Evolutionary conservation across 2,329 filamentous ascomycete species (phyloP).

Genomic region (Waltergamsia citrina): DNA sequence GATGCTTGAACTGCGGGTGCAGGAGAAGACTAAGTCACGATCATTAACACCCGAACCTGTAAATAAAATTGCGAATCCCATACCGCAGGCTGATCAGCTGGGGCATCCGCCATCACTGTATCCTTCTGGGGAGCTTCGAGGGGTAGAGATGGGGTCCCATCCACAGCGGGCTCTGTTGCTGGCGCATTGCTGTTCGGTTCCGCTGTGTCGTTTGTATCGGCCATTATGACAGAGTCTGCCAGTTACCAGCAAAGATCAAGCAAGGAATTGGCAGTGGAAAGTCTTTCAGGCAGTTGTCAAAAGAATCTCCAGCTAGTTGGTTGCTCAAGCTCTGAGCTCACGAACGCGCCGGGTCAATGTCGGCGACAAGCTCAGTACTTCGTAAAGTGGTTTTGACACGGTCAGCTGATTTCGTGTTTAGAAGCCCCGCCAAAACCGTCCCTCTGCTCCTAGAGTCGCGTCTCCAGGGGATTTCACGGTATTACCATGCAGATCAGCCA

Average conservation of each 20-base stretch:
- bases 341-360: slow-evolving; percentile 4
- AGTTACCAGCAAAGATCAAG: no score
- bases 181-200: no score
- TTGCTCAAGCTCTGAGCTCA: no score
- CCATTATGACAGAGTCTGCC: no score
- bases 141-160: slow-evolving; percentile 2
- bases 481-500: no score
- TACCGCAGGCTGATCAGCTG: slow-evolving; percentile 29
- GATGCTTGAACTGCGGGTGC: slow-evolving; percentile 24
- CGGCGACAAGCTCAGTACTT: neutral
- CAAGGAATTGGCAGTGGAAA: no score
- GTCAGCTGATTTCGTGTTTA: slow-evolving; percentile 30
- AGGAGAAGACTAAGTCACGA: slow-evolving; percentile 22
- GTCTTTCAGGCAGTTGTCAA: no score
- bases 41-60: no score
- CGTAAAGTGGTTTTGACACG: slow-evolving; percentile 3
- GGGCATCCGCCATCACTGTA: slow-evolving; percentile 32
- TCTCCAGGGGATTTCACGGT: neutral
- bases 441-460: slow-evolving; percentile 4
- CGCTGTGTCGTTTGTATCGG: no score
- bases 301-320: no score
- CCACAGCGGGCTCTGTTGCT: slow-evolving; percentile 3
- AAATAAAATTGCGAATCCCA: no score
- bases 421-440: slow-evolving; percentile 1
- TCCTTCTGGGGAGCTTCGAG: slow-evolving; percentile 21